Percentiles rank a stretch among this genome's conserved stretches.
phyloP scores from a whole-genome alignment of 805 yeast genomes.

The Spathaspora hagerdaliae region DNA sequence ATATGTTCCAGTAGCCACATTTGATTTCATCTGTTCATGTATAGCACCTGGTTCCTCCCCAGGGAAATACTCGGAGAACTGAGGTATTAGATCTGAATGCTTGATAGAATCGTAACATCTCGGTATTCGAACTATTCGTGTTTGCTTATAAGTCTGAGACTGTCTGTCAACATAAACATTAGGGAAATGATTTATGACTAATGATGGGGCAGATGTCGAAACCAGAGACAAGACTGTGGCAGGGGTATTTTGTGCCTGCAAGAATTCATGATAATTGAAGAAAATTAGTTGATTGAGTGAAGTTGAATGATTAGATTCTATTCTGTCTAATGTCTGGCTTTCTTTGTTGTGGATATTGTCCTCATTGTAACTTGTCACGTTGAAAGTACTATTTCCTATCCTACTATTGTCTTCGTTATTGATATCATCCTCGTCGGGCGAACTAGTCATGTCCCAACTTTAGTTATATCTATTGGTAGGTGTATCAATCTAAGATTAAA shows the following conservation, averaged over 20 bases:
- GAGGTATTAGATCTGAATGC: constrained; percentile 44
- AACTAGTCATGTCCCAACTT: too few relatives aligned
- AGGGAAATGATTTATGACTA: constrained; percentile 66
- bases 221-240: background rate
- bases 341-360: too few relatives aligned
- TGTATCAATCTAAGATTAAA: too few relatives aligned
- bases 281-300: constrained; percentile 23
- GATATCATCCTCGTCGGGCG: too few relatives aligned
- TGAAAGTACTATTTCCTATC: too few relatives aligned
- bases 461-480: too few relatives aligned
- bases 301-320: background rate
- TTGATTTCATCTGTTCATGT: constrained; percentile 25
- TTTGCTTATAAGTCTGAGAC: constrained; percentile 25
- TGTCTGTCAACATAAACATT: constrained; percentile 41
- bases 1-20: constrained; percentile 6
- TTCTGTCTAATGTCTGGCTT: background rate
- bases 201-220: constrained; percentile 13
- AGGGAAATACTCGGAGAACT: constrained; percentile 51
- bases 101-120: constrained; percentile 34
- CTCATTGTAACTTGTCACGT: too few relatives aligned
- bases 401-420: too few relatives aligned
- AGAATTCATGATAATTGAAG: constrained; percentile 68
- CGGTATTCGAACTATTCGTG: constrained; percentile 67
- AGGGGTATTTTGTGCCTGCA: constrained; percentile 14
- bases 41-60: constrained; percentile 63